These are phyloP conservation scores for Moniliophthora roreri DNA, from an alignment of 1,284 basidiomycete genomes.

Conservation along the genomic window DNA sequence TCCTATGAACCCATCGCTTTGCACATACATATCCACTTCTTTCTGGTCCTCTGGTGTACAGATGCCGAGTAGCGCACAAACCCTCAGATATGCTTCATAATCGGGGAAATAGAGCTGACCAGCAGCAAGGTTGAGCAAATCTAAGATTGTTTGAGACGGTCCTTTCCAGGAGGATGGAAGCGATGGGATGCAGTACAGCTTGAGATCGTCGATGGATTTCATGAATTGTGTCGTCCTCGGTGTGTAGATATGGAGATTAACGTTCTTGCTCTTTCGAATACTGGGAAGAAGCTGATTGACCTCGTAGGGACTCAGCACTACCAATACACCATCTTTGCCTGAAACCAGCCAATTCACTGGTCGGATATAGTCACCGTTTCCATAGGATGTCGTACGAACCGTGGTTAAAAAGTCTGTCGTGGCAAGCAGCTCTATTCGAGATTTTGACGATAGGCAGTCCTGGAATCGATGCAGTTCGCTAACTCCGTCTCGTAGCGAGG, in stretches of 20 bases:
- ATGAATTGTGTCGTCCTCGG: slow-evolving; percentile 36
- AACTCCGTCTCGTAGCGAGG: slow-evolving; percentile 13
- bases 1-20: slow-evolving; percentile 36
- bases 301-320: slow-evolving; percentile 48
- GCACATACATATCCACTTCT: slow-evolving; percentile 14
- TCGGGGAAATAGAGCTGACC: slow-evolving; percentile 42
- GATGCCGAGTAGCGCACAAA: slow-evolving; percentile 38
- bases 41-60: slow-evolving; percentile 21
- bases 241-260: slow-evolving; percentile 44
- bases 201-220: slow-evolving; percentile 39
- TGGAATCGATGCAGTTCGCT: not conserved
- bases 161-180: slow-evolving; percentile 19
- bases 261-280: slow-evolving; percentile 31
- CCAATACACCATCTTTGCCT: slow-evolving; percentile 15
- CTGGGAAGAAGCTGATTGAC: slow-evolving; percentile 37
- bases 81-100: slow-evolving; percentile 28
- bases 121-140: slow-evolving; percentile 42
- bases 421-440: slow-evolving; percentile 20
- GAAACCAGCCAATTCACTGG: slow-evolving; percentile 46
- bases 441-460: slow-evolving; percentile 16
- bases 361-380: slow-evolving; percentile 34
- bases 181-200: slow-evolving; percentile 32
- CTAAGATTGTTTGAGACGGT: slow-evolving; percentile 21
- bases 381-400: slow-evolving; percentile 10
- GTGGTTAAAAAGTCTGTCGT: slow-evolving; percentile 33